Conservation (phyloP, 2,329 filamentous ascomycete species). For the Penicillium sp. region DNA sequence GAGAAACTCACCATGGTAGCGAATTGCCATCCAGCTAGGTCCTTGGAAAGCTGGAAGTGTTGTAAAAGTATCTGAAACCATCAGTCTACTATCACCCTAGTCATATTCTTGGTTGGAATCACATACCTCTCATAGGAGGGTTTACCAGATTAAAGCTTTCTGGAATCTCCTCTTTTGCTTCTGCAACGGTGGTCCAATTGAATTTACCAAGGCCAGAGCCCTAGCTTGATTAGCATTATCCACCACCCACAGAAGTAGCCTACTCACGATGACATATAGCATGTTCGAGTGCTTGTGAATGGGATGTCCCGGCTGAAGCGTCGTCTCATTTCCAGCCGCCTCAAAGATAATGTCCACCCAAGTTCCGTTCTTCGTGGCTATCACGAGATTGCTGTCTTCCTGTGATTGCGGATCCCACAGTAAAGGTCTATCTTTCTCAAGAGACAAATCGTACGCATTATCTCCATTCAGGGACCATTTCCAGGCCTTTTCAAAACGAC, state of each 20-base stretch:
- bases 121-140: constrained; percentile 7
- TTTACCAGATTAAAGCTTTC: constrained; percentile 1
- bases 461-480: constrained; percentile 5
- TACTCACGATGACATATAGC: constrained; percentile 1
- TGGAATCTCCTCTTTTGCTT: constrained; percentile 3
- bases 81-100: not conserved
- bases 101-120: not conserved
- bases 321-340: not conserved
- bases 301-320: constrained; percentile 6
- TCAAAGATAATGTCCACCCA: constrained; percentile 5
- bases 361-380: not conserved
- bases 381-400: not conserved
- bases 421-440: constrained; percentile 3
- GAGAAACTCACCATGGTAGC: constrained; percentile 1
- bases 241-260: too few relatives aligned
- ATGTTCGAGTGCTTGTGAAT: constrained; percentile 6
- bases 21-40: constrained; percentile 3
- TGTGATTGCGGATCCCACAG: constrained; percentile 1
- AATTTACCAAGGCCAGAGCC: constrained; percentile 1
- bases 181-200: constrained; percentile 3
- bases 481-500: constrained; percentile 3
- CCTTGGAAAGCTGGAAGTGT: not conserved
- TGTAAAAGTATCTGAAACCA: constrained; percentile 3
- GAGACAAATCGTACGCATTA: not conserved
- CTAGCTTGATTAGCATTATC: not conserved